Conservation (phyloP, 1,284 basidiomycete genomes). For the Trametes hirsuta region DNA sequence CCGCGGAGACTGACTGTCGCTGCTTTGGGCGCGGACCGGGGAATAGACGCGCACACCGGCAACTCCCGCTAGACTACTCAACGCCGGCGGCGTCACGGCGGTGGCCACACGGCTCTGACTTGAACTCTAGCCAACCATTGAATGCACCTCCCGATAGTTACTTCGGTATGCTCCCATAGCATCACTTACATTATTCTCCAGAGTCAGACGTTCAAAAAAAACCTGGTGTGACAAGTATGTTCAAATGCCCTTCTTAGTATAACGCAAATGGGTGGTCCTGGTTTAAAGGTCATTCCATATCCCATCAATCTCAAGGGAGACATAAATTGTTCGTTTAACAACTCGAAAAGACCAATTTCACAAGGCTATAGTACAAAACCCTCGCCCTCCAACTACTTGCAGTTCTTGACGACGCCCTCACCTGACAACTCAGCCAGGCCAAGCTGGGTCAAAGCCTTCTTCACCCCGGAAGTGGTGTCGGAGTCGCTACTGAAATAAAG, state of each 20-base stretch:
- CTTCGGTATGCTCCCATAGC: too few species aligned
- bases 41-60: neutral
- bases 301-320: neutral
- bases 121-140: too few species aligned
- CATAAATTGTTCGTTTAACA: neutral
- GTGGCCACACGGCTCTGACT: too few species aligned
- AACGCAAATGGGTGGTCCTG: too few species aligned
- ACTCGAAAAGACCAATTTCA: neutral
- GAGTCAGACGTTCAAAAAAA: too few species aligned
- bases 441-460: conserved; percentile 25
- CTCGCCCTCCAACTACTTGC: conserved; percentile 16
- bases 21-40: conserved; percentile 3
- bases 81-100: neutral
- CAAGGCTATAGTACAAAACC: too few species aligned
- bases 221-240: too few species aligned
- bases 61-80: neutral
- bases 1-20: neutral
- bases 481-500: neutral
- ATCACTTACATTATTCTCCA: too few species aligned
- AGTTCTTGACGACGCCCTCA: conserved; percentile 31
- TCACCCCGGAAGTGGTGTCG: neutral
- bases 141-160: too few species aligned
- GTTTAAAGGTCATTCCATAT: too few species aligned
- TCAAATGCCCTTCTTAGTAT: too few species aligned
- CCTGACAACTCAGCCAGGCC: conserved; percentile 20